Percentiles rank a stretch among this genome's conserved stretches.
phyloP scores from a whole-genome alignment of 2,329 filamentous ascomycete species.

The Monosporascus sp. region DNA sequence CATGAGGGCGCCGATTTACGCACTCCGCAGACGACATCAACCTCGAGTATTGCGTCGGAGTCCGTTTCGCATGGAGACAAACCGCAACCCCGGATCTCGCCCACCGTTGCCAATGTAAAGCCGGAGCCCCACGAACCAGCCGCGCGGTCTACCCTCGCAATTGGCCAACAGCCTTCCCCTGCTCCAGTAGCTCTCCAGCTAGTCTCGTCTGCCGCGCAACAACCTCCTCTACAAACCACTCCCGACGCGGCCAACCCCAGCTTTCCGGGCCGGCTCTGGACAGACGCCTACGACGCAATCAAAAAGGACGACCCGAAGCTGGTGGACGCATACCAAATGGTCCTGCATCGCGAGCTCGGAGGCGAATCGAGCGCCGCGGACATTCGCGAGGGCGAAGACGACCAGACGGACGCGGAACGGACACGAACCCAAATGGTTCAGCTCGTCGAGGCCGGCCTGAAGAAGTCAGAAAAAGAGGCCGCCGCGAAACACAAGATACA shows the following conservation, averaged over 20 bases:
- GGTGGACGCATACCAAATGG: conserved; percentile 18
- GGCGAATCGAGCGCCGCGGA: neutral
- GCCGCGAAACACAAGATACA: conserved; percentile 20
- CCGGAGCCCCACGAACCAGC: conserved; percentile 4
- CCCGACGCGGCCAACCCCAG: neutral
- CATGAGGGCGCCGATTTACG: neutral
- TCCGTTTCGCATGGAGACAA: neutral
- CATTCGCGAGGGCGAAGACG: neutral
- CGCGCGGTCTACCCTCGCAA: neutral
- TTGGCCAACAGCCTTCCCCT: neutral
- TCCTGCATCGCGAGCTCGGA: conserved; percentile 10
- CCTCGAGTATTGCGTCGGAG: neutral
- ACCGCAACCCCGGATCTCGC: neutral
- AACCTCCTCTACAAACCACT: neutral
- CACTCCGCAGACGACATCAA: neutral
- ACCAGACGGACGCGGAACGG: conserved; percentile 1
- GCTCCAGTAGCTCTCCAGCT: neutral
- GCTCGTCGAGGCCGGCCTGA: conserved; percentile 23
- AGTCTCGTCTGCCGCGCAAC: neutral
- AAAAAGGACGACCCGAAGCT: conserved; percentile 16
- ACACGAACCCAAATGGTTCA: conserved; percentile 24
- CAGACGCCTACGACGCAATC: conserved; percentile 24
- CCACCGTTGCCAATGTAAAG: neutral
- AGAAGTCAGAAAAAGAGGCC: conserved; percentile 19
- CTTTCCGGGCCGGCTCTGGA: conserved; percentile 13